Percentiles rank a stretch among this genome's conserved stretches.
phyloP scores from a whole-genome alignment of 306 rosid genomes.

The Ormosia emarginata region DNA sequence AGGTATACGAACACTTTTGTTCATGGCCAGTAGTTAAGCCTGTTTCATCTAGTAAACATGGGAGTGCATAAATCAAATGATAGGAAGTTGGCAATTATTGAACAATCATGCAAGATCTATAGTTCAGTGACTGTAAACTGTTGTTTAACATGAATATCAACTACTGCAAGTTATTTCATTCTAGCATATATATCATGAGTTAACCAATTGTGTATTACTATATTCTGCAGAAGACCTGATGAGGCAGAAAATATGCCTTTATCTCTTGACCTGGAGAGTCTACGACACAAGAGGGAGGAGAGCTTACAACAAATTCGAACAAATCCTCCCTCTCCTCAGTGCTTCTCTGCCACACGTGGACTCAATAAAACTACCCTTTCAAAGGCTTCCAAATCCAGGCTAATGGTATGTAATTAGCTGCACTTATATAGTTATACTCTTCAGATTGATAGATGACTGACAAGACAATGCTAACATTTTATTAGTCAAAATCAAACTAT shows the following conservation, averaged over 20 bases:
- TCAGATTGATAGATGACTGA: not conserved
- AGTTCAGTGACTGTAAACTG: not conserved
- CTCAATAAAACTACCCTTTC: constrained; percentile 41
- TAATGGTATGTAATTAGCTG: constrained; percentile 51
- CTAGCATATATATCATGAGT: not conserved
- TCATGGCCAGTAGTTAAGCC: not conserved
- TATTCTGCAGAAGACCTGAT: constrained; percentile 48
- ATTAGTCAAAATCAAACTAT: not conserved
- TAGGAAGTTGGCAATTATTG: not conserved
- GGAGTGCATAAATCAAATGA: not conserved
- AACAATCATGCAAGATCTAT: not conserved
- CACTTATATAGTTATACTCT: not conserved
- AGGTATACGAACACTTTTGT: too few relatives aligned
- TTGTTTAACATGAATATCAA: not conserved
- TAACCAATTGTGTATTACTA: constrained; percentile 2
- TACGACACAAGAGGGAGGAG: constrained; percentile 46
- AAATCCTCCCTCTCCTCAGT: constrained; percentile 97
- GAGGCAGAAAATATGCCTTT: constrained; percentile 60
- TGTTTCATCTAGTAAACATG: not conserved
- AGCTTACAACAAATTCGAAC: constrained; percentile 57
- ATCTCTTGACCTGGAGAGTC: constrained; percentile 51
- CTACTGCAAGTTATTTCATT: not conserved
- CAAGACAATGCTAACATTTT: not conserved
- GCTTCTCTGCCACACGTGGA: constrained; percentile 64
- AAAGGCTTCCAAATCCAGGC: constrained; percentile 48